Base-by-base conservation (phyloP, 139 green algal genomes). In the Volvox africanus region DNA sequence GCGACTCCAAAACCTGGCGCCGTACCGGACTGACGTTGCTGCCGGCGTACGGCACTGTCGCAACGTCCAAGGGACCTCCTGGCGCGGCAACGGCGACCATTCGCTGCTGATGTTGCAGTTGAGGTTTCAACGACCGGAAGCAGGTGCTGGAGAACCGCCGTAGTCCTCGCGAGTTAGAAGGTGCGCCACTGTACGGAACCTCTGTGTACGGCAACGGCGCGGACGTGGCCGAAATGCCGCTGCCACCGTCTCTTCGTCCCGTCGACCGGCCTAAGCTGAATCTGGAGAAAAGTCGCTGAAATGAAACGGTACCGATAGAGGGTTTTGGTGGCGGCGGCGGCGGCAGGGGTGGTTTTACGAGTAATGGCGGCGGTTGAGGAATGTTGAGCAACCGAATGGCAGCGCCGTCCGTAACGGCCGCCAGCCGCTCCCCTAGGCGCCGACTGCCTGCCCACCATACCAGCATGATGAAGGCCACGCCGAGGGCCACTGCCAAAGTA, bases 371-470 rank as follows among this genome's bases (percentile, higher is more conserved):
- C 75, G 68, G 77, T 61, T 71, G 33, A 16, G 30, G 50, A 32
- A 32, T 0, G 14, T 82, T 61, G 13, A 89, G 37, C 26, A 67
- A 28, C 26, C 37, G 24, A 19, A 89, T 67, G 28, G 19, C 2
- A 28, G 84, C 84, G 1, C 84, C 84, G 18, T 13, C 35, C 14
- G 83, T 36, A 6, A 61, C 9, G 19, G 68, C 84, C 68, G 28
- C 28, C 37, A 89, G 68, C 36, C 69, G 36, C 84, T 89, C 84
- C 17, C 67, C 84, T 69, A 89, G 68, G 0, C 84, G 84, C 1
- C 84, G 26, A 69, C 84, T 82, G 84, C 84, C 84, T 33, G 78
- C 77, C 87, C 87, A 91, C 89, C 89, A 92, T 0, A 44, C 18
- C 20, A 87, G 28, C 82, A 89, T 90, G 55, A 92, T 61, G 33